Conservation (phyloP, 805 yeast genomes). For the Blastobotrys peoriensis region DNA sequence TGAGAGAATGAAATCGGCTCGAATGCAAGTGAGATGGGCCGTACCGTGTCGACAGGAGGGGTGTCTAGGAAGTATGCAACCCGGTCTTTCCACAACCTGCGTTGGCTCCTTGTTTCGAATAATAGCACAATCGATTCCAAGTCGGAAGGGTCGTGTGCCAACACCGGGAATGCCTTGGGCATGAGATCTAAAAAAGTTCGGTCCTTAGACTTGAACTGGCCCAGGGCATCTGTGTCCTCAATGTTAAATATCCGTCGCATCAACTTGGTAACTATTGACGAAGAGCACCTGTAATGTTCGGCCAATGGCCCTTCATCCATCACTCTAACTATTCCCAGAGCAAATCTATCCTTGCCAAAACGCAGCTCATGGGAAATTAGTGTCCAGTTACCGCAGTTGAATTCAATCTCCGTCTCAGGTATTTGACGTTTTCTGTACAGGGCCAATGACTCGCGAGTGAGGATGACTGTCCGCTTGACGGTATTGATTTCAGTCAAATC, state of each 20-base stretch:
- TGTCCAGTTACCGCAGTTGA: not conserved
- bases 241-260: not conserved
- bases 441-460: not conserved
- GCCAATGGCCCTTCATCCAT: not conserved
- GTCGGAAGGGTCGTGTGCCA: not conserved
- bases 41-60: not conserved
- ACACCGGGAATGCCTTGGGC: not conserved
- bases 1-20: not conserved
- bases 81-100: conserved; percentile 6
- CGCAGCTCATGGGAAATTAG: not conserved
- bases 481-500: not conserved
- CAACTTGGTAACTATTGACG: not conserved
- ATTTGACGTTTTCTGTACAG: not conserved
- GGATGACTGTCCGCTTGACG: not conserved
- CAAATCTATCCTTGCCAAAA: not conserved
- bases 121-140: conserved; percentile 1
- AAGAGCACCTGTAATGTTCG: not conserved
- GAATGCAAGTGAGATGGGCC: not conserved
- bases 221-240: not conserved
- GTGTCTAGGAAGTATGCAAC: not conserved
- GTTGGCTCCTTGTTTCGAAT: not conserved
- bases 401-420: not conserved
- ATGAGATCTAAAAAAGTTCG: not conserved
- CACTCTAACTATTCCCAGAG: not conserved
- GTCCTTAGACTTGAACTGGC: not conserved